Percentiles rank a stretch among this genome's conserved stretches.
Evolutionary conservation across 371 early-diverging fungal genomes (phyloP).

Genomic region (Mortierella polycephala): DNA sequence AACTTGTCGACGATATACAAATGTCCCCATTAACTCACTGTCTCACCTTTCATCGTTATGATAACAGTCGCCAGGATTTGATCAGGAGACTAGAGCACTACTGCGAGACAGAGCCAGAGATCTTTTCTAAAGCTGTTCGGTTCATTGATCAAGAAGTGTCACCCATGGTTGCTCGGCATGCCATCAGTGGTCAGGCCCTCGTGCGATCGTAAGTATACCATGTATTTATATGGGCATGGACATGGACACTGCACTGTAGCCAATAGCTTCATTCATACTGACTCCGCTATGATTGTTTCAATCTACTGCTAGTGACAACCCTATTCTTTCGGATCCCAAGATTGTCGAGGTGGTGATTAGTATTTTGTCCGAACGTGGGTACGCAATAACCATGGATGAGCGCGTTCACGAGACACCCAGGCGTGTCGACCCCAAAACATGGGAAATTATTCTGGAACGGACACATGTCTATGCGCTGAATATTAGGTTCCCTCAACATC

Average conservation of each 20-base stretch:
- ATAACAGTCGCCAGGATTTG: conserved; percentile 59
- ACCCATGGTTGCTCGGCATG: conserved; percentile 67
- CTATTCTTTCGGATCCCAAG: conserved; percentile 59
- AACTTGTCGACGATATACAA: neutral
- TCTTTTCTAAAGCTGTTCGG: conserved; percentile 61
- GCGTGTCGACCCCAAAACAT: conserved; percentile 67
- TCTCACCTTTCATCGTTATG: neutral
- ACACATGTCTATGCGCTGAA: conserved; percentile 64
- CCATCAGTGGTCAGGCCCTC: conserved; percentile 72
- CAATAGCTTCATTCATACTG: no score
- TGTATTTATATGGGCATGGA: neutral
- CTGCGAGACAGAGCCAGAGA: conserved; percentile 64
- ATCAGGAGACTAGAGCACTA: conserved; percentile 72
- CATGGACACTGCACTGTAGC: neutral
- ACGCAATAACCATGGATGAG: conserved; percentile 69
- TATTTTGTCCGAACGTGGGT: conserved; percentile 75
- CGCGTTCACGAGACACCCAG: conserved; percentile 66
- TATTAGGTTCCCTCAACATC: conserved; percentile 74
- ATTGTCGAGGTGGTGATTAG: conserved; percentile 74
- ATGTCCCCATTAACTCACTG: neutral
- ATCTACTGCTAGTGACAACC: conserved; percentile 57
- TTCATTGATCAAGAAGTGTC: conserved; percentile 68
- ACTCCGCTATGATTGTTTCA: neutral
- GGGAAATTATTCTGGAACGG: conserved; percentile 69
- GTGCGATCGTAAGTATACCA: conserved; percentile 65